Evolutionary conservation across 306 rosid genomes (phyloP).

Genomic region (Lathyrus aphaca): DNA sequence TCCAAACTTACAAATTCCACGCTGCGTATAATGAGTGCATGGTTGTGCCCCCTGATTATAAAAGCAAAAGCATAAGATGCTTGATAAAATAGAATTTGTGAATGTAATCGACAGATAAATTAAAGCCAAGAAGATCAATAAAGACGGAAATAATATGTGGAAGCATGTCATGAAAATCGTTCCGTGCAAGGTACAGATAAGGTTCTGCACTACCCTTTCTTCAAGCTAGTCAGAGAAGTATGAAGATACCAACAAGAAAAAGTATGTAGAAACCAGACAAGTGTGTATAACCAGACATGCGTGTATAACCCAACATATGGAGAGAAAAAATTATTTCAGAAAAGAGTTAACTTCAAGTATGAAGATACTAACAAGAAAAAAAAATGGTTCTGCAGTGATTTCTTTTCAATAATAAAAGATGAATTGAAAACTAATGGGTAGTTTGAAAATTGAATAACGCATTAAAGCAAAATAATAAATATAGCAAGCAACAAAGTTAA

Average conservation of each 20-base stretch:
- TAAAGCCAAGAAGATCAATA: no score
- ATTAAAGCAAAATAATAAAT: no score
- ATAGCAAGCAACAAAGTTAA: conserved; percentile 22
- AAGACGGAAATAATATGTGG: no score
- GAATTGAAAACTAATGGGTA: no score
- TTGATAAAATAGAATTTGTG: conserved; percentile 13
- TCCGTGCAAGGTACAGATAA: background rate
- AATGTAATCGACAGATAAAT: conserved; percentile 16
- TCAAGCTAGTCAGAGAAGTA: no score
- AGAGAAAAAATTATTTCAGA: conserved; percentile 5
- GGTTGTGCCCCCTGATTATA: conserved; percentile 82
- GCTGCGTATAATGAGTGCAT: conserved; percentile 88
- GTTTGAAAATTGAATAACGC: no score
- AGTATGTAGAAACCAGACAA: no score
- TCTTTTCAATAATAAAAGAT: no score
- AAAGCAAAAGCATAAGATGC: conserved; percentile 45
- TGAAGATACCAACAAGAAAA: no score
- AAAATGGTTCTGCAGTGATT: background rate
- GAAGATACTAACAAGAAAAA: conserved; percentile 23
- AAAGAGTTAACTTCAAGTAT: conserved; percentile 9
- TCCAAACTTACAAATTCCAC: conserved; percentile 91
- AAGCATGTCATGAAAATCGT: conserved; percentile 5
- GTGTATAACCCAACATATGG: conserved; percentile 6
- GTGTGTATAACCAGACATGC: background rate
- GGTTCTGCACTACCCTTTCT: no score